A percentile compares a stretch with the other conserved stretches of the same genome.
These are phyloP conservation scores for Mycena crocata DNA, from an alignment of 768 basidiomycete species.

Conservation along the genomic window DNA sequence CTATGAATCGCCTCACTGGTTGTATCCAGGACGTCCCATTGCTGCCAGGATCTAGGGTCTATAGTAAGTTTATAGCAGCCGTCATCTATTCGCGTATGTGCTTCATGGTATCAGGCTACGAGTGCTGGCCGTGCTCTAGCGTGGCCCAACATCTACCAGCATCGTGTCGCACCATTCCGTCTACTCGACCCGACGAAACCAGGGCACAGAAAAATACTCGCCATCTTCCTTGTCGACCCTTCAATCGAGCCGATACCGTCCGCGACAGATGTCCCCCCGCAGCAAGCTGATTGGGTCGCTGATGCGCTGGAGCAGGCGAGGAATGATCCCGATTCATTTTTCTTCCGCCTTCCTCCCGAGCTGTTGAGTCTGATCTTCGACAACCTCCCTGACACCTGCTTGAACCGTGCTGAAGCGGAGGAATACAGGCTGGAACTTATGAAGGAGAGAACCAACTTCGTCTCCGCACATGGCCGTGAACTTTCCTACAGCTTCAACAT, in stretches of 20 bases:
- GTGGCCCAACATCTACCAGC: slow-evolving; percentile 53
- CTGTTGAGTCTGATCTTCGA: slow-evolving; percentile 7
- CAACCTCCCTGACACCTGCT: neutral
- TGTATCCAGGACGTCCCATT: slow-evolving; percentile 3
- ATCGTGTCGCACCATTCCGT: slow-evolving; percentile 49
- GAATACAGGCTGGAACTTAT: slow-evolving; percentile 26
- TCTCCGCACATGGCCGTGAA: neutral
- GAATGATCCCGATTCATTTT: neutral
- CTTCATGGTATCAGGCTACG: slow-evolving; percentile 32
- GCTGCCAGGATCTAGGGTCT: slow-evolving; percentile 41
- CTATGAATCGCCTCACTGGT: neutral
- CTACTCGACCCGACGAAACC: slow-evolving; percentile 47
- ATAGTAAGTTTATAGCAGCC: slow-evolving; percentile 25
- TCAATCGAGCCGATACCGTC: slow-evolving; percentile 42
- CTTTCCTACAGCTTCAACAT: slow-evolving; percentile 17
- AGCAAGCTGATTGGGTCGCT: slow-evolving; percentile 44
- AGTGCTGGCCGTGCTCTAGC: slow-evolving; percentile 42
- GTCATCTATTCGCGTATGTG: neutral
- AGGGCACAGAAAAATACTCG: slow-evolving; percentile 53
- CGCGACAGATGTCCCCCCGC: slow-evolving; percentile 42
- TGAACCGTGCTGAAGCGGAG: slow-evolving; percentile 23
- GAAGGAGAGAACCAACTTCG: slow-evolving; percentile 31
- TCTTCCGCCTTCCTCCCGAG: slow-evolving; percentile 18
- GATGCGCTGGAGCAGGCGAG: slow-evolving; percentile 29
- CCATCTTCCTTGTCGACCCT: slow-evolving; percentile 53